Percentiles rank a stretch among this genome's conserved stretches.
phyloP scores from a whole-genome alignment of 108 stramenopile genomes.

The Stephanodiscus triporus region DNA sequence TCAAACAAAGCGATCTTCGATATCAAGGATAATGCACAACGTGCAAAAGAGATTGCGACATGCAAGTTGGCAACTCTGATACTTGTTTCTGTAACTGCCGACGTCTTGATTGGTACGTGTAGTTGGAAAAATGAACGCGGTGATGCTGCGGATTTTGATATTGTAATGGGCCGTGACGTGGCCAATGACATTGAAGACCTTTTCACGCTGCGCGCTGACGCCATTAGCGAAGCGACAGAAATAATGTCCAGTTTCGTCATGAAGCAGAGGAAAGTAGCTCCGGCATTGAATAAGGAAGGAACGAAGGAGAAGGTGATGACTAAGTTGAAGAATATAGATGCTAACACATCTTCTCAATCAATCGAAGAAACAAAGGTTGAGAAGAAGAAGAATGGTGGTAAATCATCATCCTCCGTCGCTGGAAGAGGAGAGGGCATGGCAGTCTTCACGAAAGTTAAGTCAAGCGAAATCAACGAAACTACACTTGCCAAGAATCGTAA shows the following conservation, averaged over 20 bases:
- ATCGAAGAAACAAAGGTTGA: slow-evolving; percentile 1
- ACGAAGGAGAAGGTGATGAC: slow-evolving; percentile 27
- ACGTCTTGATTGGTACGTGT: slow-evolving; percentile 28
- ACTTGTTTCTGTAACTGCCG: slow-evolving; percentile 23
- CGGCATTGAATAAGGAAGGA: not conserved
- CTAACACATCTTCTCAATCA: slow-evolving; percentile 11
- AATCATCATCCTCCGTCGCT: slow-evolving; percentile 2
- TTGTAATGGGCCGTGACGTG: not conserved
- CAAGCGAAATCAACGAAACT: slow-evolving; percentile 28
- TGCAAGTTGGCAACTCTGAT: slow-evolving; percentile 36
- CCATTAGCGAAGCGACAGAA: slow-evolving; percentile 29
- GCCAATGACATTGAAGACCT: slow-evolving; percentile 35
- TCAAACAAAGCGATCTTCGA: slow-evolving; percentile 30
- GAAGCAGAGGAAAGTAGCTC: not conserved
- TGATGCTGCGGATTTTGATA: slow-evolving; percentile 10
- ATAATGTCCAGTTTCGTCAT: slow-evolving; percentile 38
- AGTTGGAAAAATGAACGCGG: slow-evolving; percentile 10
- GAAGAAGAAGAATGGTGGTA: slow-evolving; percentile 17
- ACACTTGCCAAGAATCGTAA: slow-evolving; percentile 27
- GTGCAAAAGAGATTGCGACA: slow-evolving; percentile 37
- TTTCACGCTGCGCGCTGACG: slow-evolving; percentile 41
- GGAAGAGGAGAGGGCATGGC: slow-evolving; percentile 12
- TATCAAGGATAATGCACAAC: slow-evolving; percentile 24
- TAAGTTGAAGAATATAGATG: slow-evolving; percentile 42
- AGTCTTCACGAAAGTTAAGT: slow-evolving; percentile 14